Conservation (phyloP, 805 yeast genomes). For the Suhomyces faveliae region DNA sequence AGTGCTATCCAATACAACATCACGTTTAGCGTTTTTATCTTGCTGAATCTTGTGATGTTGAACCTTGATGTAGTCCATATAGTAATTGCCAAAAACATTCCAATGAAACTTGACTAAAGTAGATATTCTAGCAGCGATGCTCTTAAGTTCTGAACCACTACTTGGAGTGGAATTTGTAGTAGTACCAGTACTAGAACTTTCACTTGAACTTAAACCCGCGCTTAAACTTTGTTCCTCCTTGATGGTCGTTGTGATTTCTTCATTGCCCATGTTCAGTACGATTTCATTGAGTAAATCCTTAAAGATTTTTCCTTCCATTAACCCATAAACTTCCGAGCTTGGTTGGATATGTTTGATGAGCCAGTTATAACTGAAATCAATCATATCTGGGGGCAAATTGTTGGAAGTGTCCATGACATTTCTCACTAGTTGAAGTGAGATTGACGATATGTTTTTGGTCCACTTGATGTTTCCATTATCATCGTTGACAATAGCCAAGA, state of each 20-base stretch:
- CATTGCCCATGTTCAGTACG: constrained; percentile 16
- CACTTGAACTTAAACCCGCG: constrained; percentile 2
- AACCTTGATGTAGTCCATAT: constrained; percentile 38
- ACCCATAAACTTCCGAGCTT: constrained; percentile 66
- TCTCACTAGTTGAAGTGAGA: constrained; percentile 66
- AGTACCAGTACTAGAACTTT: constrained; percentile 3
- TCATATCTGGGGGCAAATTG: constrained; percentile 37
- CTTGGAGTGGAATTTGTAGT: constrained; percentile 10
- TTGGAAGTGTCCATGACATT: constrained; percentile 25
- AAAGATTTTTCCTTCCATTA: constrained; percentile 68
- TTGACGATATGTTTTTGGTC: constrained; percentile 76
- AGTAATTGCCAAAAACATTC: constrained; percentile 77
- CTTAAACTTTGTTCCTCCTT: background rate
- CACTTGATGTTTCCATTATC: constrained; percentile 86
- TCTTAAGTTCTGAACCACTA: constrained; percentile 47
- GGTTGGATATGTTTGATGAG: constrained; percentile 85
- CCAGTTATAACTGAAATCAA: constrained; percentile 74
- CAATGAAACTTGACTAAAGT: constrained; percentile 75
- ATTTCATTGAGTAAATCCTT: constrained; percentile 45
- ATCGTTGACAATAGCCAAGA: constrained; percentile 77
- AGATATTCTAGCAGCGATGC: constrained; percentile 57
- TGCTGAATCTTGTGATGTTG: constrained; percentile 18
- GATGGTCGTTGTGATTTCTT: background rate
- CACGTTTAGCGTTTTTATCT: constrained; percentile 13
- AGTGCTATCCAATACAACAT: constrained; percentile 10